These are phyloP conservation scores for Neurospora sp. DNA, from an alignment of 2,329 filamentous ascomycete genomes.

Conservation along the genomic window DNA sequence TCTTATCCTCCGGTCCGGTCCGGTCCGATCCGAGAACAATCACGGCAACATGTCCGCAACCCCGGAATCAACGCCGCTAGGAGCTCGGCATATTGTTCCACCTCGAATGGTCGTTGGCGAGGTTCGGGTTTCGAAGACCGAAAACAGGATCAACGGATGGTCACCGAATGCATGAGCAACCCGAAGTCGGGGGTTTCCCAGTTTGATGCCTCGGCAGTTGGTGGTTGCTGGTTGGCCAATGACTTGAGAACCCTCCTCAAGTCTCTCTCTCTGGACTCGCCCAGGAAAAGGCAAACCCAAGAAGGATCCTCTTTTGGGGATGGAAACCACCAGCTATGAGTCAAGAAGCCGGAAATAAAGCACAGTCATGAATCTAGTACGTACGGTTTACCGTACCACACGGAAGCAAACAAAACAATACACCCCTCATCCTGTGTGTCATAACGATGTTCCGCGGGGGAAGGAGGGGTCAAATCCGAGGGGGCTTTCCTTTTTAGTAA, in stretches of 20 bases:
- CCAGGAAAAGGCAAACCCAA: background rate
- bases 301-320: background rate
- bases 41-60: background rate
- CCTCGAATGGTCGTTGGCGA: background rate
- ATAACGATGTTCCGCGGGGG: background rate
- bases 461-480: background rate
- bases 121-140: background rate
- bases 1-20: background rate
- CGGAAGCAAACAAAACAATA: background rate
- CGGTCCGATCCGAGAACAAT: background rate
- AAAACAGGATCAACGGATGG: background rate
- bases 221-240: background rate
- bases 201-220: background rate
- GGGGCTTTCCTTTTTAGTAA: background rate
- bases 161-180: background rate
- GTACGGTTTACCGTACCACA: background rate
- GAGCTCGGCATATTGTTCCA: background rate
- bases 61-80: background rate
- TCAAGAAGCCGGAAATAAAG: background rate
- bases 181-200: background rate
- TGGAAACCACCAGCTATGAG: background rate
- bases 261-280: background rate
- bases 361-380: background rate
- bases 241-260: background rate
- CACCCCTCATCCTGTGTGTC: background rate